Evolutionary conservation across 345 rosid species (phyloP).

Genomic region (Gossypium turneri): DNA sequence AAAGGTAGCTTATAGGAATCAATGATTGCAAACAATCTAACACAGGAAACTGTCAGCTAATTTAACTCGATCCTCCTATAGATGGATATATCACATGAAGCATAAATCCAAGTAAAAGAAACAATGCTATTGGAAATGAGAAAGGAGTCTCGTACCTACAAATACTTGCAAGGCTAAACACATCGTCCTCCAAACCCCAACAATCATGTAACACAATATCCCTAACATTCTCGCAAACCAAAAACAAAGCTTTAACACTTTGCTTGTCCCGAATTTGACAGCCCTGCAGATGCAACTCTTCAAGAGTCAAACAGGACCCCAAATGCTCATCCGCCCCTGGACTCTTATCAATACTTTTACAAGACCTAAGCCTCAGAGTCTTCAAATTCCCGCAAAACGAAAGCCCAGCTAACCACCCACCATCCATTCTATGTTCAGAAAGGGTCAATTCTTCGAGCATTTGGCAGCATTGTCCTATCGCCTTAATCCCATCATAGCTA

Average conservation of each 20-base stretch:
- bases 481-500: slow-evolving; percentile 64
- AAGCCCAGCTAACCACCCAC: slow-evolving; percentile 63
- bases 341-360: slow-evolving; percentile 44
- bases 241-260: slow-evolving; percentile 42
- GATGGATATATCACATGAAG: not conserved
- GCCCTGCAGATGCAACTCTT: slow-evolving; percentile 46
- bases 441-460: slow-evolving; percentile 64
- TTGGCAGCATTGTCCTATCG: slow-evolving; percentile 68
- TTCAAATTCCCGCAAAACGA: slow-evolving; percentile 54
- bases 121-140: not conserved
- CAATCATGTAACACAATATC: slow-evolving; percentile 56
- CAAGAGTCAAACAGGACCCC: slow-evolving; percentile 50
- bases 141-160: slow-evolving; percentile 44
- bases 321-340: slow-evolving; percentile 52
- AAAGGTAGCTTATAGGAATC: not conserved
- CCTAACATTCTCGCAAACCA: slow-evolving; percentile 46
- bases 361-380: slow-evolving; percentile 49
- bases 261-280: slow-evolving; percentile 49
- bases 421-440: slow-evolving; percentile 59
- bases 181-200: slow-evolving; percentile 59
- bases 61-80: not conserved
- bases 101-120: not conserved
- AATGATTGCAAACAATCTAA: not conserved
- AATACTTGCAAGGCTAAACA: slow-evolving; percentile 36
- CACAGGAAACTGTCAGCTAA: not conserved